Evolutionary conservation across 164 flowering plant species (phyloP).

Genomic region (Magnolia sinica): DNA sequence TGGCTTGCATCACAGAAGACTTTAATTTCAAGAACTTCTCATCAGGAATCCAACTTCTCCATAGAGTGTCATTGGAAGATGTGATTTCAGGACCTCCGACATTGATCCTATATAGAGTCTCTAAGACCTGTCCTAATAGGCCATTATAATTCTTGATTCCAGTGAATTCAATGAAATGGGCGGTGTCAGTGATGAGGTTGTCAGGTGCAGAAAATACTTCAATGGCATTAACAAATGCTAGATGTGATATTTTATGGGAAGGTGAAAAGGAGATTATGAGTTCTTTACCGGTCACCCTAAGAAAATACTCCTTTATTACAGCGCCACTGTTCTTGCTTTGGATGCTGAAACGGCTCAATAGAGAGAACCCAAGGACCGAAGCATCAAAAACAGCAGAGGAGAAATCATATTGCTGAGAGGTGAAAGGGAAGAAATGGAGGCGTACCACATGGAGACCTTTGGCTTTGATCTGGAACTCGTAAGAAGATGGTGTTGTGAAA

Average conservation of each 20-base stretch:
- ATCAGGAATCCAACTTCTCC: slow-evolving; percentile 78
- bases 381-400: slow-evolving; percentile 4
- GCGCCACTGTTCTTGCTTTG: slow-evolving; percentile 33
- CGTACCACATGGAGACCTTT: slow-evolving; percentile 8
- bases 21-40: slow-evolving; percentile 14
- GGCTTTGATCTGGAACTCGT: slow-evolving; percentile 5
- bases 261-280: slow-evolving; percentile 48
- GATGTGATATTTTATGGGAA: slow-evolving; percentile 28
- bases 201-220: slow-evolving; percentile 84
- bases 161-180: slow-evolving; percentile 12
- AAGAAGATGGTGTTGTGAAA: slow-evolving; percentile 5
- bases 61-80: slow-evolving; percentile 53
- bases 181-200: slow-evolving; percentile 43
- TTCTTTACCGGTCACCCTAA: neutral
- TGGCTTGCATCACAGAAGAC: slow-evolving; percentile 10
- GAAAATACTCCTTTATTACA: slow-evolving; percentile 9
- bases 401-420: neutral
- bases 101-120: slow-evolving; percentile 65
- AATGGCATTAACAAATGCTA: slow-evolving; percentile 68
- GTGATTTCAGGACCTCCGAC: slow-evolving; percentile 76
- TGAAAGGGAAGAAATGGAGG: slow-evolving; percentile 13
- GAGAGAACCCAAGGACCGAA: slow-evolving; percentile 23
- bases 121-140: slow-evolving; percentile 40
- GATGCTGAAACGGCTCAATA: slow-evolving; percentile 30
- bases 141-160: slow-evolving; percentile 23